These are phyloP conservation scores for Geranium rotundifolium DNA, from an alignment of 345 rosid genomes.

Conservation along the genomic window DNA sequence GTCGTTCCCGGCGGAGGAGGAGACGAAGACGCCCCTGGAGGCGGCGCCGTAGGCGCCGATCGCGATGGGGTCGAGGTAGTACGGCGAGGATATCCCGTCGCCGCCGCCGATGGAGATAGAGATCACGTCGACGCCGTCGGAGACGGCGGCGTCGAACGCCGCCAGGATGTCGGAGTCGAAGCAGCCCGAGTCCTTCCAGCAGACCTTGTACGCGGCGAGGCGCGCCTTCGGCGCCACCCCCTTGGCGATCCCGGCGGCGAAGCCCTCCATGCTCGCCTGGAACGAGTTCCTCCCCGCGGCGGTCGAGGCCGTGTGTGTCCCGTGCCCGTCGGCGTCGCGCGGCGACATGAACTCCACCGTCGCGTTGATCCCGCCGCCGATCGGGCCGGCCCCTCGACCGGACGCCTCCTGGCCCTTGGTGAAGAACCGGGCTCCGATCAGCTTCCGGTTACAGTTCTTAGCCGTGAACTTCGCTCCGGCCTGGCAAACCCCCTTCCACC, in stretches of 20 bases:
- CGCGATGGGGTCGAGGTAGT: constrained; percentile 75
- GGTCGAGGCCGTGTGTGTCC: constrained; percentile 78
- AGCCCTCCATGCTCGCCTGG: constrained; percentile 64
- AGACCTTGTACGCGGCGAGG: constrained; percentile 63
- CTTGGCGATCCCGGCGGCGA: constrained; percentile 64
- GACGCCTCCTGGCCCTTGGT: constrained; percentile 70
- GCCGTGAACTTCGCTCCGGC: constrained; percentile 31
- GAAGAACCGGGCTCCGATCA: constrained; percentile 71
- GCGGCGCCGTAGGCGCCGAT: constrained; percentile 61
- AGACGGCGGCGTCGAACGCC: constrained; percentile 51
- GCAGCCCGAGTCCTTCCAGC: constrained; percentile 79
- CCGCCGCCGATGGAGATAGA: constrained; percentile 78
- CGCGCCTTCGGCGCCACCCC: constrained; percentile 86
- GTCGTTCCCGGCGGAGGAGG: constrained; percentile 59
- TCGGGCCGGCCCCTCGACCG: constrained; percentile 28
- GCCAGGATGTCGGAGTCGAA: constrained; percentile 79
- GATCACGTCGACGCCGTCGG: constrained; percentile 63
- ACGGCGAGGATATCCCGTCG: constrained; percentile 57
- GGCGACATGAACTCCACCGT: constrained; percentile 73
- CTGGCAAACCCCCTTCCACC: constrained; percentile 75
- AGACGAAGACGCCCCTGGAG: constrained; percentile 37
- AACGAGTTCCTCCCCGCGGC: constrained; percentile 61
- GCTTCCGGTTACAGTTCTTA: constrained; percentile 50
- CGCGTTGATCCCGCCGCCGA: constrained; percentile 46
- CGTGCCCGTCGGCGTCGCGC: constrained; percentile 82